Evolutionary conservation across 106 monocot genomes (phyloP).

Genomic region (Allium sativum): DNA sequence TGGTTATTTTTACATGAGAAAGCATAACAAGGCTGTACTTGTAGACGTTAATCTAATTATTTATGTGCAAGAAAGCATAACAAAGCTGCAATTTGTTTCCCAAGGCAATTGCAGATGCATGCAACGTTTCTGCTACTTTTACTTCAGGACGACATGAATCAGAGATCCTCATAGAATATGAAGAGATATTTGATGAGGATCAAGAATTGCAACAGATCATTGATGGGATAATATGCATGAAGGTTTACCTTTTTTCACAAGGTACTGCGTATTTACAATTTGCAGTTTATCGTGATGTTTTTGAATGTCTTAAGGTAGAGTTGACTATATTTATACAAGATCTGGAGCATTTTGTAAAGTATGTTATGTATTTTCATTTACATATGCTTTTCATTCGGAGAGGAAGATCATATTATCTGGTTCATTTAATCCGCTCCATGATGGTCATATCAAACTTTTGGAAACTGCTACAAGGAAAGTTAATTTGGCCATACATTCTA

Average conservation of each 20-base stretch:
- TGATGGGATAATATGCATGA: slow-evolving; percentile 83
- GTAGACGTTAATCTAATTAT: too few relatives aligned
- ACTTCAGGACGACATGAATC: slow-evolving; percentile 46
- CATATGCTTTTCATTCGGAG: slow-evolving; percentile 48
- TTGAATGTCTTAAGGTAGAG: too few relatives aligned
- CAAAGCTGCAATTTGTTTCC: slow-evolving; percentile 1
- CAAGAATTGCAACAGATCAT: slow-evolving; percentile 86
- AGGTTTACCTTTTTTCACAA: slow-evolving; percentile 58
- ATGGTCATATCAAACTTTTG: slow-evolving; percentile 73
- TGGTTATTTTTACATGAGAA: too few relatives aligned
- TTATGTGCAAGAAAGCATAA: too few relatives aligned
- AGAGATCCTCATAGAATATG: slow-evolving; percentile 44
- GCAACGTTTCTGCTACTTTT: slow-evolving; percentile 40
- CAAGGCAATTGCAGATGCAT: slow-evolving; percentile 87
- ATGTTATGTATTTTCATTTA: slow-evolving; percentile 3
- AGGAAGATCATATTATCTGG: slow-evolving; percentile 80
- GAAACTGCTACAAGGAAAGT: slow-evolving; percentile 77
- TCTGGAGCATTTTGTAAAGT: too few relatives aligned
- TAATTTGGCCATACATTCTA: not conserved
- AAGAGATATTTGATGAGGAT: slow-evolving; percentile 62
- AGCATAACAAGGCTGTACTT: too few relatives aligned
- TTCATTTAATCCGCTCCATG: slow-evolving; percentile 98
- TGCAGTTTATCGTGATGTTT: too few relatives aligned
- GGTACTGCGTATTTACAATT: slow-evolving; percentile 15
- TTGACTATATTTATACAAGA: too few relatives aligned